These are phyloP conservation scores for Ensete glaucum DNA, from an alignment of 176 grass and related monocot species.

Conservation along the genomic window DNA sequence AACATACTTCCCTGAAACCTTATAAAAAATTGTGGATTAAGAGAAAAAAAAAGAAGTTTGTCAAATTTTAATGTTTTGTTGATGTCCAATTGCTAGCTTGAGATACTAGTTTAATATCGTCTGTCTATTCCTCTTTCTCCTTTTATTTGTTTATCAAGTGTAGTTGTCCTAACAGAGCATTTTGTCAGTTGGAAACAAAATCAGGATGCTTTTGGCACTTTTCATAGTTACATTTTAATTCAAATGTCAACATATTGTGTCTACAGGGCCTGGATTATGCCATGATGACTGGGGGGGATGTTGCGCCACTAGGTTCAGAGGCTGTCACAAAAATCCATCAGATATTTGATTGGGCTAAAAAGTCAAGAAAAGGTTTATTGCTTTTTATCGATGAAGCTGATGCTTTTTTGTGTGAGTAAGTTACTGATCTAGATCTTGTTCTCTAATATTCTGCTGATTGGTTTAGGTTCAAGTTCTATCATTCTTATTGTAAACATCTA, in stretches of 20 bases:
- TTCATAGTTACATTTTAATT: background rate
- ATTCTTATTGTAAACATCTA: background rate
- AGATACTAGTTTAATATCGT: background rate
- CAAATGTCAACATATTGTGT: background rate
- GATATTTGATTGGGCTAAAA: constrained; percentile 97
- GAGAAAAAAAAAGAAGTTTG: no score
- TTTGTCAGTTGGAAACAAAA: background rate
- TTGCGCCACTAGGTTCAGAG: constrained; percentile 69
- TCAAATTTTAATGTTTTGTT: no score
- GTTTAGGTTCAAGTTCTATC: background rate
- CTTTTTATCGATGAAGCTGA: constrained; percentile 97
- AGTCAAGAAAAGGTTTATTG: constrained; percentile 69
- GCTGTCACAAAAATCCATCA: constrained; percentile 97
- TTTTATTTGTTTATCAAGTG: background rate
- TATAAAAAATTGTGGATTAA: no score
- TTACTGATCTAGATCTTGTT: constrained; percentile 14
- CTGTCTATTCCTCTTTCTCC: background rate
- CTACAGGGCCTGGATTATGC: constrained; percentile 81
- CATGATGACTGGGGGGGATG: constrained; percentile 97
- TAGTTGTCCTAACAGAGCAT: background rate
- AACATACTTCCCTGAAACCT: no score
- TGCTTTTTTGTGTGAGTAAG: constrained; percentile 97
- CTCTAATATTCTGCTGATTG: background rate
- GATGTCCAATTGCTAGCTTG: no score
- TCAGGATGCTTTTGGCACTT: background rate